Conservation (phyloP, 306 rosid species). For the Spatholobus suberectus region DNA sequence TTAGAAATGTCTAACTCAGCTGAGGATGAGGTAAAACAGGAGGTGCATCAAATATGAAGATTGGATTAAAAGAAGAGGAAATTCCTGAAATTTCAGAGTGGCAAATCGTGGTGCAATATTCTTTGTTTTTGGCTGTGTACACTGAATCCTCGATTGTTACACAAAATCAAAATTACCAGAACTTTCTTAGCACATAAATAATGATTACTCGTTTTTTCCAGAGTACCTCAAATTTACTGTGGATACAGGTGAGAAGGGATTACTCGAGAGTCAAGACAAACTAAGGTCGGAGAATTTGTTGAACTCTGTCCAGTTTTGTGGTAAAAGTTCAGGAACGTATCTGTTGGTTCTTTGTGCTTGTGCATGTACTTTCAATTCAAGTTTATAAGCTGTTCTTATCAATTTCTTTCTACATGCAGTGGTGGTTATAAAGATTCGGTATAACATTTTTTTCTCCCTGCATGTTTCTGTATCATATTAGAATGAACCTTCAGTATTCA, state of each 20-base stretch:
- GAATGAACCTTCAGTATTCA: not conserved
- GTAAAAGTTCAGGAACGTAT: not conserved
- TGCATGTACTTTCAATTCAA: conserved; percentile 23
- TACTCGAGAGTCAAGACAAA: conserved; percentile 13
- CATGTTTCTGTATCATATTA: conserved; percentile 12
- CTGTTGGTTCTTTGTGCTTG: conserved; percentile 20
- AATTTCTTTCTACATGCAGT: not conserved
- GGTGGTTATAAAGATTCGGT: not conserved
- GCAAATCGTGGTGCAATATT: conserved; percentile 31
- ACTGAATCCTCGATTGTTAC: conserved; percentile 26
- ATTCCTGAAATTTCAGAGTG: conserved; percentile 24
- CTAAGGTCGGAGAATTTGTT: conserved; percentile 2
- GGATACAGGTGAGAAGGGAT: conserved; percentile 38
- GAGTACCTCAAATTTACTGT: conserved; percentile 31
- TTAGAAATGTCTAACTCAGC: conserved; percentile 46
- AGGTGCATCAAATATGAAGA: conserved; percentile 65
- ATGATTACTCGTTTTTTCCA: conserved; percentile 13
- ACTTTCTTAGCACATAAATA: conserved; percentile 32
- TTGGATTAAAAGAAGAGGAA: conserved; percentile 35
- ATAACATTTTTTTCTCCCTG: not conserved
- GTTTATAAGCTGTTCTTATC: conserved; percentile 29
- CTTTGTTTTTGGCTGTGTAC: no score
- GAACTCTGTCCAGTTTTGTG: conserved; percentile 11
- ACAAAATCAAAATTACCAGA: conserved; percentile 20
- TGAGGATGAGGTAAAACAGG: conserved; percentile 56